phyloP scores from a whole-genome alignment of 768 basidiomycete species.

The Leccinum rimulosum region DNA sequence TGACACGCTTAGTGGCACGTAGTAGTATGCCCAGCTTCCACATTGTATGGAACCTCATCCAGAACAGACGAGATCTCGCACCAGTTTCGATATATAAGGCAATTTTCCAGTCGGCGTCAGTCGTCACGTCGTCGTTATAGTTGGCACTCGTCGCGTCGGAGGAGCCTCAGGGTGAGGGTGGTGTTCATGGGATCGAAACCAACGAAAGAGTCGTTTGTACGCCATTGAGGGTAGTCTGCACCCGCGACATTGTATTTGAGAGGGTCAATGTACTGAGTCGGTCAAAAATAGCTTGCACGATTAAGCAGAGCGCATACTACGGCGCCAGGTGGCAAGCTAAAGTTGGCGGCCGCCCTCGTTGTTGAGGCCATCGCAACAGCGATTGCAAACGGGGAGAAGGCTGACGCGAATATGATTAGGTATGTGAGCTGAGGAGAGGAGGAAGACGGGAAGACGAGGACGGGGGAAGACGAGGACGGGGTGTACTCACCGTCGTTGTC shows the following conservation, averaged over 20 bases:
- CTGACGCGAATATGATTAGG: not conserved
- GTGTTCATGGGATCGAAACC: slow-evolving; percentile 63
- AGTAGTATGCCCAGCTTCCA: no score
- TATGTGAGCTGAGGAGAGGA: not conserved
- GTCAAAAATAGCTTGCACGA: not conserved
- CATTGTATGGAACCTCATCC: no score
- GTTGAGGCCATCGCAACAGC: slow-evolving; percentile 1
- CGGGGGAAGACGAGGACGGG: no score
- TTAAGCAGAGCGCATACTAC: slow-evolving; percentile 13
- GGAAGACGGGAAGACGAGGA: no score
- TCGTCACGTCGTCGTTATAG: no score
- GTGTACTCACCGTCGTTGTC: no score
- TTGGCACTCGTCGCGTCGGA: no score
- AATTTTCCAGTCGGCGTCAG: no score
- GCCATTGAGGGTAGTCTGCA: slow-evolving; percentile 37
- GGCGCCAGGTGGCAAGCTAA: slow-evolving; percentile 16
- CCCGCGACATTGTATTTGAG: slow-evolving; percentile 52
- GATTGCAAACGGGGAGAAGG: slow-evolving; percentile 1
- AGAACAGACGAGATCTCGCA: no score
- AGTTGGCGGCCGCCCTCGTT: not conserved
- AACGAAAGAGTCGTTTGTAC: slow-evolving; percentile 35
- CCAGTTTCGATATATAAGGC: no score
- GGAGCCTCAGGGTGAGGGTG: slow-evolving; percentile 37
- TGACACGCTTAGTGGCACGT: no score
- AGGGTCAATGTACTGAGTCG: slow-evolving; percentile 47